Evolutionary conservation across 495 filamentous ascomycete genomes (phyloP).

Genomic region (Neurospora africana): DNA sequence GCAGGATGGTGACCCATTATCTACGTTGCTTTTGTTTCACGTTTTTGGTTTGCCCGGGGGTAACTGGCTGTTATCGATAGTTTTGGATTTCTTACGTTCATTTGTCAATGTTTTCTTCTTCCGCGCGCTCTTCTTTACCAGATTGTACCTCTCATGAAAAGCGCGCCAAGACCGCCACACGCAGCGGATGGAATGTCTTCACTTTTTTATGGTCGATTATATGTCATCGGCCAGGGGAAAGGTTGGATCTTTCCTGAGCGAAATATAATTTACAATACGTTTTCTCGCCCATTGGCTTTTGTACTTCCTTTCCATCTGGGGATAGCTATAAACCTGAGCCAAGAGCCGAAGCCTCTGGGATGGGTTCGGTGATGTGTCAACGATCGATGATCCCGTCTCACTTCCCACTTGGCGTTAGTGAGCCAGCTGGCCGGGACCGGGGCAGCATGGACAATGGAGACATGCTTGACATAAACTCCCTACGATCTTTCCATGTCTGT

Average conservation of each 20-base stretch:
- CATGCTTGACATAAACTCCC: not conserved
- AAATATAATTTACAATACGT: not conserved
- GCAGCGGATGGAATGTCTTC: not conserved
- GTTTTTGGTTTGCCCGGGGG: not conserved
- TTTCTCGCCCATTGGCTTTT: not conserved
- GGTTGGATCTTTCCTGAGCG: not conserved
- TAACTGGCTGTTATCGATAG: not conserved
- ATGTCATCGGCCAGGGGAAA: not conserved
- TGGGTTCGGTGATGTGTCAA: not conserved
- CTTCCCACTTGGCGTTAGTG: not conserved
- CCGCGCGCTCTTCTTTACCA: not conserved
- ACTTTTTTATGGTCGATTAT: not conserved
- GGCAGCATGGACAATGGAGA: not conserved
- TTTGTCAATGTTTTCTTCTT: not conserved
- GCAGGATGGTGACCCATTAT: not conserved
- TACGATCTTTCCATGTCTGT: not conserved
- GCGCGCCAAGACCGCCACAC: not conserved
- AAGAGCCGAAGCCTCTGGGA: not conserved
- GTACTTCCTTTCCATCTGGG: not conserved
- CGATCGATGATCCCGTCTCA: not conserved
- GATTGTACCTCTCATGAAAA: not conserved
- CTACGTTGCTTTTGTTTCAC: not conserved
- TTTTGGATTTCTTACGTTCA: not conserved
- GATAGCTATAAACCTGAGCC: not conserved
- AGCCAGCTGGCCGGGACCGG: not conserved